Percentiles rank a stretch among this genome's conserved stretches.
phyloP scores from a whole-genome alignment of 1,284 basidiomycete species.

The Thelephora terrestris region DNA sequence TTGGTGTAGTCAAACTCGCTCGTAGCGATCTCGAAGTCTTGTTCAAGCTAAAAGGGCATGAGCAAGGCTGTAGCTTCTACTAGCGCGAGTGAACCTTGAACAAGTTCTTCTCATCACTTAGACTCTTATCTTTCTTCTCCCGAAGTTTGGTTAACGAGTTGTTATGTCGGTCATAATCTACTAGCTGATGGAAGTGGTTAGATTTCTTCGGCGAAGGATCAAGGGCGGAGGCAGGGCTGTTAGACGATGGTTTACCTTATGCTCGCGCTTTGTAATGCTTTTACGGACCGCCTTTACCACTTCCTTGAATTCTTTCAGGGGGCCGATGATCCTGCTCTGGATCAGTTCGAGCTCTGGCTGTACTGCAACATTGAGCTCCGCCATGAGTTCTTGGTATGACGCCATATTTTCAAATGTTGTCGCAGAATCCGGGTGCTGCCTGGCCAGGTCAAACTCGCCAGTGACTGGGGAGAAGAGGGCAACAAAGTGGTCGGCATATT shows the following conservation, averaged over 20 bases:
- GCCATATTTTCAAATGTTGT: conserved; percentile 76
- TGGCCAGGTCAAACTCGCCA: conserved; percentile 74
- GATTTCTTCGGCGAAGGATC: background rate
- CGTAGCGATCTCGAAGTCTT: conserved; percentile 93
- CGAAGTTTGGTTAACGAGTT: conserved; percentile 91
- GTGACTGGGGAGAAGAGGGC: conserved; percentile 75
- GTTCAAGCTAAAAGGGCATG: conserved; percentile 62
- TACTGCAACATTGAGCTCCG: conserved; percentile 73
- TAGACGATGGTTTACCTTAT: conserved; percentile 60
- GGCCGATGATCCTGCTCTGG: conserved; percentile 76
- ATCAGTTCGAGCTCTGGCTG: conserved; percentile 94
- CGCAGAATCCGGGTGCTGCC: conserved; percentile 69
- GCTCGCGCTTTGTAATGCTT: conserved; percentile 92
- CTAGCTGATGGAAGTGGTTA: conserved; percentile 38
- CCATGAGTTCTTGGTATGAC: conserved; percentile 65
- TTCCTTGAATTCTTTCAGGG: conserved; percentile 82
- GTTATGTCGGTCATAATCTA: conserved; percentile 95
- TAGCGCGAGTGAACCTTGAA: conserved; percentile 61
- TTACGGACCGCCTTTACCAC: conserved; percentile 89
- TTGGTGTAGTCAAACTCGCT: conserved; percentile 98
- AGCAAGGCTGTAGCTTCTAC: background rate
- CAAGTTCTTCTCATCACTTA: conserved; percentile 90
- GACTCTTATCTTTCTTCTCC: conserved; percentile 94
- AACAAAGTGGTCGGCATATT: conserved; percentile 70
- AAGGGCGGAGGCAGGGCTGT: background rate